Evolutionary conservation across 495 filamentous ascomycete genomes (phyloP).

Genomic region (Penicillium paradoxum): DNA sequence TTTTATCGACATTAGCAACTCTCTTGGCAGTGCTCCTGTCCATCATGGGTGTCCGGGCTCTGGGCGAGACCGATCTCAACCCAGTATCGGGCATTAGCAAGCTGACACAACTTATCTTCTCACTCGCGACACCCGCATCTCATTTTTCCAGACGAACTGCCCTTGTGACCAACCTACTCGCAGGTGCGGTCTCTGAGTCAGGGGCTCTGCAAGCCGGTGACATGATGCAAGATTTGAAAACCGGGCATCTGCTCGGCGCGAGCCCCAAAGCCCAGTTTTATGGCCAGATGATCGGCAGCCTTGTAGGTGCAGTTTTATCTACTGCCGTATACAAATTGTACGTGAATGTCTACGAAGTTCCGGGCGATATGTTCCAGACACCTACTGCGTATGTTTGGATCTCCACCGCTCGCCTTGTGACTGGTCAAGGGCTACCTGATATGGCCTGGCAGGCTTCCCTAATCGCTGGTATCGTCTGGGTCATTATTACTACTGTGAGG

Average conservation of each 20-base stretch:
- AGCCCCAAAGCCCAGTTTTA: conserved; percentile 94
- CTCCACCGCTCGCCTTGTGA: conserved; percentile 92
- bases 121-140: conserved; percentile 73
- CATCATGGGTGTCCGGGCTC: conserved; percentile 91
- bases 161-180: conserved; percentile 87
- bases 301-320: conserved; percentile 81
- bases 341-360: conserved; percentile 80
- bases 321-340: conserved; percentile 90
- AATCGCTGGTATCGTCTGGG: conserved; percentile 65
- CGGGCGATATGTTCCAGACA: conserved; percentile 84
- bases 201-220: conserved; percentile 95
- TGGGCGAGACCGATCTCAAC: conserved; percentile 95
- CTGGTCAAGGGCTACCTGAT: conserved; percentile 77
- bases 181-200: conserved; percentile 82
- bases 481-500: conserved; percentile 61
- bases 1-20: conserved; percentile 76
- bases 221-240: conserved; percentile 98
- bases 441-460: conserved; percentile 76
- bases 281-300: conserved; percentile 86
- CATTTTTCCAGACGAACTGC: conserved; percentile 56
- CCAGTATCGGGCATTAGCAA: conserved; percentile 96
- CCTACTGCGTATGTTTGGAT: conserved; percentile 96
- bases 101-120: conserved; percentile 91
- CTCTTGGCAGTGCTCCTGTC: conserved; percentile 82
- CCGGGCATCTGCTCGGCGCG: conserved; percentile 87